Base-by-base conservation (phyloP, 2,329 filamentous ascomycete species). In the Neurospora sp. region DNA sequence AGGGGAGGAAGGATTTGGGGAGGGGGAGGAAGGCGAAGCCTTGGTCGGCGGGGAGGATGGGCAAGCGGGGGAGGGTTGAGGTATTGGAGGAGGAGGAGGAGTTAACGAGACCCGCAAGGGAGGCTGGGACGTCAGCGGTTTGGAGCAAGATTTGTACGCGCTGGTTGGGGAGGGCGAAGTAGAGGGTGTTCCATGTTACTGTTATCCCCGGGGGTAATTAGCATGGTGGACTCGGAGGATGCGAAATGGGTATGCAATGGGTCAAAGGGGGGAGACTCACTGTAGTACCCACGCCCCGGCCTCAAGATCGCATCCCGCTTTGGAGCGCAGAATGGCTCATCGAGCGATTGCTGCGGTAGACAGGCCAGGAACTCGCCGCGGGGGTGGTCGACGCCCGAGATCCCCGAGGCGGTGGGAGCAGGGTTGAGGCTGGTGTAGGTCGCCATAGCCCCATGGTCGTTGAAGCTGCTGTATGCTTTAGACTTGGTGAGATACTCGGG, bases 271-370 rank as follows among this genome's bases (percentile, higher is more conserved):
- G 19, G 19, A 23, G 23, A 38, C 76, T 70, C 67, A 80, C 79
- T 72, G 69, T 79, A 81, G 68, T 81, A 81, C 0, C 78, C 77
- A 11, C 69, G 69, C 0, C 77, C 78, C 2, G 76, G 73, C 42
- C 74, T 71, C 19, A 81, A 68, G 66, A 75, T 68, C 66, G 74
- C 77, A n/a, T 77, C 78, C 1, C 73, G 43, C 40, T 71, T 71
- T 1, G 80, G 80, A 66, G 75, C 74, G 69, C 80, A 81, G 66
- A 81, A 80, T 0, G 79, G 80, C 13, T 71, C 71, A 28, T 76
- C 74, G 5, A 15, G 15, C 15, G 76, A 76, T 36, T 75, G 72
- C 43, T 74, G 73, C 66, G 74, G 73, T 40, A 73, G 71, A 74
- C 80, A 81, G 11, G 74, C 72, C 40, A 79, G 75, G 66, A 79